A percentile compares a stretch with the other conserved stretches of the same genome.
phyloP scores from a whole-genome alignment of 768 basidiomycete species.

The Leccinum subgranulosum region DNA sequence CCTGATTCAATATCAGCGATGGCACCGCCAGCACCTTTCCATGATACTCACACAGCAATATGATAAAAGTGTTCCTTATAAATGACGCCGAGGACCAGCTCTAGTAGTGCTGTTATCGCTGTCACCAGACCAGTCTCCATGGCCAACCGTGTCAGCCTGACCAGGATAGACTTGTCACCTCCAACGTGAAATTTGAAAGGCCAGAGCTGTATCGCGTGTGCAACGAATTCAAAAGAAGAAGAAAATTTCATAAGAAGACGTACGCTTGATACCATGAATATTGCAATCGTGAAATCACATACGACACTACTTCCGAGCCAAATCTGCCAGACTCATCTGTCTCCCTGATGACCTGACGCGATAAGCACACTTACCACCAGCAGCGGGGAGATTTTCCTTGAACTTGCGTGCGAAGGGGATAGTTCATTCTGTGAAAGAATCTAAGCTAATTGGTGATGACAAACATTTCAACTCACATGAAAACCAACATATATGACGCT shows the following conservation, averaged over 20 bases:
- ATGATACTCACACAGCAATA: slow-evolving; percentile 17
- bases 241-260: neutral
- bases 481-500: slow-evolving; percentile 10
- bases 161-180: slow-evolving; percentile 1
- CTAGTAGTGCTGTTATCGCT: slow-evolving; percentile 14
- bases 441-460: neutral
- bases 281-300: slow-evolving; percentile 19
- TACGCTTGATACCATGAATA: slow-evolving; percentile 18
- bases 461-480: neutral
- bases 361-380: slow-evolving; percentile 7
- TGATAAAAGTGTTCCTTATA: slow-evolving; percentile 5
- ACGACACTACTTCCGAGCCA: slow-evolving; percentile 21
- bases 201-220: slow-evolving; percentile 10
- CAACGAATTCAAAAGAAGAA: neutral
- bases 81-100: slow-evolving; percentile 13
- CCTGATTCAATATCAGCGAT: neutral
- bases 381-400: neutral
- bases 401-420: neutral
- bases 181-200: slow-evolving; percentile 5
- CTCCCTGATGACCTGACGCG: neutral
- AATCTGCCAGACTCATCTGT: slow-evolving; percentile 4
- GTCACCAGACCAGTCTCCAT: slow-evolving; percentile 27
- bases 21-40: neutral
- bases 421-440: neutral
- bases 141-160: slow-evolving; percentile 19